Evolutionary conservation across 2,329 filamentous ascomycete genomes (phyloP).

Genomic region (Sporothrix luriei): DNA sequence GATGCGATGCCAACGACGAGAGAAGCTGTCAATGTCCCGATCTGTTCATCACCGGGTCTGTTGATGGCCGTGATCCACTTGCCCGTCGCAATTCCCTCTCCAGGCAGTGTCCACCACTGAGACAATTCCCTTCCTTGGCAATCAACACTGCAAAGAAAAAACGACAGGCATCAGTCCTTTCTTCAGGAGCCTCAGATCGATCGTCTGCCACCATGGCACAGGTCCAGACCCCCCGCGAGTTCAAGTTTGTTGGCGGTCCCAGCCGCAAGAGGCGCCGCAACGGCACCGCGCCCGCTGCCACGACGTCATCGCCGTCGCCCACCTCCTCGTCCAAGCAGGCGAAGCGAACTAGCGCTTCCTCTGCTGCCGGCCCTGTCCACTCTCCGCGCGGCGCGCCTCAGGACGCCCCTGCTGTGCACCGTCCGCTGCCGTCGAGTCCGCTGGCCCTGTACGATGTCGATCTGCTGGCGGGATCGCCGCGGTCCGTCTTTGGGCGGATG

Average conservation of each 20-base stretch:
- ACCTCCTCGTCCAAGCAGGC: background rate
- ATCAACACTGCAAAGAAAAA: no score
- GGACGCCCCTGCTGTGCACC: background rate
- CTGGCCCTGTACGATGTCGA: constrained; percentile 19
- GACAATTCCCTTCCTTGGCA: background rate
- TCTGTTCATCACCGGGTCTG: background rate
- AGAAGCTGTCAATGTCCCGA: background rate
- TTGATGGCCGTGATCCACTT: constrained; percentile 14
- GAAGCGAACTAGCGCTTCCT: background rate
- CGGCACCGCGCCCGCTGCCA: background rate
- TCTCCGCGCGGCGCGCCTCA: background rate
- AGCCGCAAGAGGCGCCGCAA: constrained; percentile 37
- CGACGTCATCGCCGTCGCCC: background rate
- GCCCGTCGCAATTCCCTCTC: background rate
- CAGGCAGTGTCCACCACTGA: background rate
- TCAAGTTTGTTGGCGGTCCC: constrained; percentile 38
- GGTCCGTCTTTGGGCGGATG: constrained; percentile 17
- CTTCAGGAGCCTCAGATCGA: no score
- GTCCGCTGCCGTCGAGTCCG: background rate
- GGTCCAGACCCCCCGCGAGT: constrained; percentile 34
- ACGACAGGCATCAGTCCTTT: no score
- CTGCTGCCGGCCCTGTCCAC: background rate
- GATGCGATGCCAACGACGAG: background rate
- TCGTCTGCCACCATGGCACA: constrained; percentile 15
- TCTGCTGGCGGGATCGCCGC: background rate